Base-by-base conservation (phyloP, 805 yeast genomes). In the Clavispora santaluciae region DNA sequence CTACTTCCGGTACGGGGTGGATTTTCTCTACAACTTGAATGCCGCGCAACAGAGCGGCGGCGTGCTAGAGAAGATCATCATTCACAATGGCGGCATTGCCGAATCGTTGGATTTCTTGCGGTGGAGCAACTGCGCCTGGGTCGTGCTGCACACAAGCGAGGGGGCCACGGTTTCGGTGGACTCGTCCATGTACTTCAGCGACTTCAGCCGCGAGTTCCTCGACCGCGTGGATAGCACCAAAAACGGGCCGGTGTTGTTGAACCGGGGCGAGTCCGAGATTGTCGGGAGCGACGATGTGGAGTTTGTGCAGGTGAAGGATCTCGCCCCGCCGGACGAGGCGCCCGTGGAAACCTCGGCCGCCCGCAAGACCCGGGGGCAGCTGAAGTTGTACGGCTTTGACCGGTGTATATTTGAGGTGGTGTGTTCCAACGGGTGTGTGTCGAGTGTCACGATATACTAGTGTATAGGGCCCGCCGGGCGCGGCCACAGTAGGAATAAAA, bases 1-100 rank as follows among this genome's bases (percentile, higher is more conserved):
- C 51, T 79, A 79, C 53, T 79, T 70, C 54, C 54, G 66, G 17
- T 64, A 54, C 47, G 86, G 86, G 0, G 57, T 78, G 30, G 86
- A 79, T 54, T 54, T 78, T 7, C 56, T 78, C 18, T 79, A 76
- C 55, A 69, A 70, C 29, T 59, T 74, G 25, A 60, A 60, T 42
- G 49, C 49, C 7, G 46, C 49, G 12, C 43, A 46, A 20, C 48
- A 46, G 17, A 41, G 41, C 29, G 53, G 57, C 17, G 70, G 75
- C 4, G 54, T 61, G 1, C 59, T 78, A 15, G 62, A 61, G 28
- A 78, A 78, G 43, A 43, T 79, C 3, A 63, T 76, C 1, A 28
- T 77, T 8, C 84, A 79, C 52, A 68, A 68, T 45, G 82, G 81
- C 25, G 64, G 69, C 8, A 54, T 70, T 4, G 64, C 74, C n/a